Base-by-base conservation (phyloP, 2,329 filamentous ascomycete species). In the Epichloe gansuensis region DNA sequence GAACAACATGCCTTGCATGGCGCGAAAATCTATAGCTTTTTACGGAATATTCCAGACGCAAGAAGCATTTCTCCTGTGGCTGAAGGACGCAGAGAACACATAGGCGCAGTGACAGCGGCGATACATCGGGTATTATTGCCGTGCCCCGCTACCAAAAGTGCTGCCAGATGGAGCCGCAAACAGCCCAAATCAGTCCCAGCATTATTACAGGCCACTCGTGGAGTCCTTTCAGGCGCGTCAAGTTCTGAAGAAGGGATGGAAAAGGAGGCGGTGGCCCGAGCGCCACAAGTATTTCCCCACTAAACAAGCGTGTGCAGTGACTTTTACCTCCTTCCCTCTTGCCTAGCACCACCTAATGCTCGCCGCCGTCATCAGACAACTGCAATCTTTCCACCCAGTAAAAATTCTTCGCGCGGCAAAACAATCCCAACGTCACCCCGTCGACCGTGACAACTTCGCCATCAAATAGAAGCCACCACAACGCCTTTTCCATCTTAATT, bases 401-500 rank as follows among this genome's bases (percentile, higher is more conserved):
- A 76, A 76, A 76, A 76, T 72, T 77, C 71, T 70, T 69, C 69
- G 71, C 69, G 72, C 72, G 71, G 67, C 73, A 70, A 72, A 76
- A 72, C 70, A 71, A 71, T 67, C 48, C 66, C 73, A 77, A 77
- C 75, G 74, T 75, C 75, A 77, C 70, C 70, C 71, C 74, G 73
- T 76, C 73, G 62, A 67, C 62, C 60, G 64, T 63, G 62, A 70
- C 58, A 69, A 60, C 72, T 73, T 63, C 63, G 58, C 65, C 75
- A 78, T 81, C 78, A 69, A 75, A 76, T 79, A 67, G 66, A 67
- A 58, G 56, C 68, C 66, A 71, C 72, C 68, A 71, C 68, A 67
- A 69, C 69, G 66, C 64, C 54, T 68, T 71, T 72, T 73, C 65
- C 70, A 81, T 80, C 80, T 64, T 62, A 64, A 59, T 58, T 59